A percentile compares a stretch with the other conserved stretches of the same genome.
These are phyloP conservation scores for Ceratobasidium sp. DNA, from an alignment of 1,284 basidiomycete genomes.

Conservation along the genomic window DNA sequence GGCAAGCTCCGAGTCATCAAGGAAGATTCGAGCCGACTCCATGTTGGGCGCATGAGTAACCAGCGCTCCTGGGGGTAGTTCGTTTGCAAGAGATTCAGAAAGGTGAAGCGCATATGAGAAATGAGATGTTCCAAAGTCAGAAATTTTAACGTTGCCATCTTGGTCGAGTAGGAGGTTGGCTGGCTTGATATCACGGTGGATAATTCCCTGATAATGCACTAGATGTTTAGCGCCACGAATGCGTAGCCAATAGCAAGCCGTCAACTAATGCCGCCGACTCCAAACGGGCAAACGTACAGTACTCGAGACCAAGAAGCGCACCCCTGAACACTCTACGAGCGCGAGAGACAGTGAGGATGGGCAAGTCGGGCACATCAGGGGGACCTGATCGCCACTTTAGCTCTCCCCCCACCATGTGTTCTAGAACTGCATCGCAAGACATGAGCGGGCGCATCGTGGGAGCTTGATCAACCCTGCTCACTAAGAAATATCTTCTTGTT, in stretches of 20 bases:
- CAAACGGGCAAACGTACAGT: conserved; percentile 67
- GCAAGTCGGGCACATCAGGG: conserved; percentile 59
- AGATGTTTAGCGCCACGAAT: conserved; percentile 37
- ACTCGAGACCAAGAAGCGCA: conserved; percentile 92
- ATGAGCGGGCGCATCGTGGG: conserved; percentile 24
- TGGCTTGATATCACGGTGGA: conserved; percentile 99
- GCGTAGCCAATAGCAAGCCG: conserved; percentile 28
- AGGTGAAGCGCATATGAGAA: conserved; percentile 87
- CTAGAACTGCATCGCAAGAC: conserved; percentile 74
- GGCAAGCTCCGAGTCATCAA: conserved; percentile 88
- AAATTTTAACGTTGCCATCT: conserved; percentile 93
- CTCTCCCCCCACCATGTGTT: conserved; percentile 95
- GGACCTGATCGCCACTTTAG: conserved; percentile 83
- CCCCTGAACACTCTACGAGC: conserved; percentile 90
- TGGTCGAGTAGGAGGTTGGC: conserved; percentile 93
- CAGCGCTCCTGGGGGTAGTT: conserved; percentile 57
- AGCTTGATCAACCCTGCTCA: conserved; percentile 58
- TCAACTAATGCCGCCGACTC: conserved; percentile 31
- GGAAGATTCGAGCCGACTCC: conserved; percentile 65
- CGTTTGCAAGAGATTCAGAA: conserved; percentile 62
- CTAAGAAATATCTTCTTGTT: conserved; percentile 94
- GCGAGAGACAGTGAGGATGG: conserved; percentile 84
- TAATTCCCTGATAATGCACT: conserved; percentile 98
- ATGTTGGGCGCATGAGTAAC: conserved; percentile 51
- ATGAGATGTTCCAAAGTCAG: conserved; percentile 97